phyloP scores from a whole-genome alignment of 2,329 filamentous ascomycete species.

The Talaromyces piceae region DNA sequence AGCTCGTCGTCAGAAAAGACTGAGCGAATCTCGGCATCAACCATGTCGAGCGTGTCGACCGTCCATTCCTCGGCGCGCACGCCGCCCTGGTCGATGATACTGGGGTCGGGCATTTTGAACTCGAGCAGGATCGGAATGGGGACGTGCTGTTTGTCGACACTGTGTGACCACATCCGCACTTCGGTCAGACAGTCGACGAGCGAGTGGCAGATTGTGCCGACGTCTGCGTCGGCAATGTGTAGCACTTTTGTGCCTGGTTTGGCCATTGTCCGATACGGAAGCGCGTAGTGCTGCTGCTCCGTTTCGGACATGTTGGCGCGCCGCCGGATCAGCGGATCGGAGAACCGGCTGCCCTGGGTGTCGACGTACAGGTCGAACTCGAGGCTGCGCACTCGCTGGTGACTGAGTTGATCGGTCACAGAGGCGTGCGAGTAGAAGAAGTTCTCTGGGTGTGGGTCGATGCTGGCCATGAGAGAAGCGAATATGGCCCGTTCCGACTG shows the following conservation, averaged over 20 bases:
- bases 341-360: conserved; percentile 6
- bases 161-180: conserved; percentile 6
- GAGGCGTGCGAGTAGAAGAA: conserved; percentile 12
- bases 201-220: conserved; percentile 9
- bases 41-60: conserved; percentile 4
- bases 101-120: conserved; percentile 9
- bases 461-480: conserved; percentile 5
- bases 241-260: conserved; percentile 12
- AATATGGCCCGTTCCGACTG: conserved; percentile 7
- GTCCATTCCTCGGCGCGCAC: conserved; percentile 11
- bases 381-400: conserved; percentile 10
- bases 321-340: conserved; percentile 10
- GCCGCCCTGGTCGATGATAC: conserved; percentile 7
- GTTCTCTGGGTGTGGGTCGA: conserved; percentile 6
- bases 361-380: conserved; percentile 11
- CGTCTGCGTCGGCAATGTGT: conserved; percentile 12
- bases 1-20: conserved; percentile 8
- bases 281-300: conserved; percentile 7
- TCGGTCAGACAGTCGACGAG: conserved; percentile 11
- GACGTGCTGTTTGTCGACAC: conserved; percentile 4
- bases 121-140: conserved; percentile 12
- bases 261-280: conserved; percentile 5
- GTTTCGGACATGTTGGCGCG: conserved; percentile 10
- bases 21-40: conserved; percentile 11
- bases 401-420: conserved; percentile 11